phyloP scores from a whole-genome alignment of 139 green algal species.

The Eudorina sp. region DNA sequence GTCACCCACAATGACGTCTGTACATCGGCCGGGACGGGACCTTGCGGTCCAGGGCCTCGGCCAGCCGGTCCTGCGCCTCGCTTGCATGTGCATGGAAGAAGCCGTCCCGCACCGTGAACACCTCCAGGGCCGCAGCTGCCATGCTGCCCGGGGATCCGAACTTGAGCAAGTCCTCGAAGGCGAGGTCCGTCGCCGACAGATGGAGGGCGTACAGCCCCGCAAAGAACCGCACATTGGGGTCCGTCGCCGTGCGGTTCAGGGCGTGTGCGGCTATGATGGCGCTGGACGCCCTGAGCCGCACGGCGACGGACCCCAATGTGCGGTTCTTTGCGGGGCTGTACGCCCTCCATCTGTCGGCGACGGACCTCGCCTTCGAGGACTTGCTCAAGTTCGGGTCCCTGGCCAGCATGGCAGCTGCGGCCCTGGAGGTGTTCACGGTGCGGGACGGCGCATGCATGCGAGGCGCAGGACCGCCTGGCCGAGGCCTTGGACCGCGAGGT shows the following conservation, averaged over 20 bases:
- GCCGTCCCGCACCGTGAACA: background rate
- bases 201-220: constrained; percentile 9
- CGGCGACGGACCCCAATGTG: background rate
- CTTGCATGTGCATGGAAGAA: background rate
- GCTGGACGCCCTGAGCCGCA: background rate
- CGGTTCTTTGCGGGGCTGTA: constrained; percentile 4
- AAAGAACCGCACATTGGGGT: constrained; percentile 2
- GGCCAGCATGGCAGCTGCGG: constrained; percentile 2
- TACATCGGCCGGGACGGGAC: background rate
- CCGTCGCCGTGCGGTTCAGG: background rate
- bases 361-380: background rate
- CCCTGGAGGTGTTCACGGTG: constrained; percentile 17
- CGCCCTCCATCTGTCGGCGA: too few relatives aligned
- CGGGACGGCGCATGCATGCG: background rate
- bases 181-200: too few relatives aligned
- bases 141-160: constrained; percentile 1
- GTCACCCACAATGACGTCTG: too few relatives aligned
- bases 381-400: constrained; percentile 18
- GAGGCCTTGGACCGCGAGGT: background rate
- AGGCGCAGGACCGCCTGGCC: background rate
- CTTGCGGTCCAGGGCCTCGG: background rate
- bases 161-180: too few relatives aligned
- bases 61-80: background rate
- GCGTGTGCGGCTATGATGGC: background rate
- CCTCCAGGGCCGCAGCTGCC: constrained; percentile 13